Conservation (phyloP, 2,329 filamentous ascomycete species). For the Endocalyx cinctus region DNA sequence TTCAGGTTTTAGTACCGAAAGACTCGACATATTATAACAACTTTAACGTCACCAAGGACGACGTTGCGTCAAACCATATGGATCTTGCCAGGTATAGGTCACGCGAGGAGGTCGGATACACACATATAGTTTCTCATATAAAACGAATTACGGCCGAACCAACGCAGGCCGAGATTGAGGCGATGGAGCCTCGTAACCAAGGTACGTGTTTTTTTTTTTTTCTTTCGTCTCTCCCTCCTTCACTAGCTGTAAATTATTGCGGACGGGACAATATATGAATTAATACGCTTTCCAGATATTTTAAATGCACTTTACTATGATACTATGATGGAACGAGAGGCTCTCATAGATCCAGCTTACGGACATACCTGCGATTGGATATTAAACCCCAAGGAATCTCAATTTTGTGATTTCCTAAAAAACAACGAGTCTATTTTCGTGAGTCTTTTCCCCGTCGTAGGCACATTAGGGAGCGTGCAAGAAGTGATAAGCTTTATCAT, state of each 20-base stretch:
- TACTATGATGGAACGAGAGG: constrained; percentile 26
- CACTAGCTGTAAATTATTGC: too few relatives aligned
- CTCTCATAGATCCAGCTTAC: constrained; percentile 32
- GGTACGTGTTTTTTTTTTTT: constrained; percentile 13
- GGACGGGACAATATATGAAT: too few relatives aligned
- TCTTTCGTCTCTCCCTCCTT: too few relatives aligned
- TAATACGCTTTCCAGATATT: constrained; percentile 19
- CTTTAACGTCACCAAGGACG: constrained; percentile 24
- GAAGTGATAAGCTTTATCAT: too few relatives aligned
- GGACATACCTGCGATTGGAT: constrained; percentile 41
- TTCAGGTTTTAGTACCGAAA: constrained; percentile 24
- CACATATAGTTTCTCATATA: constrained; percentile 20
- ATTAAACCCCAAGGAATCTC: constrained; percentile 22
- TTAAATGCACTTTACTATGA: constrained; percentile 25
- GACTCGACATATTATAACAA: constrained; percentile 20
- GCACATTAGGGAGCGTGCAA: too few relatives aligned
- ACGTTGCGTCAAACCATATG: constrained; percentile 19
- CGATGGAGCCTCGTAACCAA: constrained; percentile 25
- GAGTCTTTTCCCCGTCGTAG: constrained; percentile 7
- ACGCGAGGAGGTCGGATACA: constrained; percentile 20
- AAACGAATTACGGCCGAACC: constrained; percentile 20
- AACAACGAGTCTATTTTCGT: constrained; percentile 20
- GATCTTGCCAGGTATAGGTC: constrained; percentile 22
- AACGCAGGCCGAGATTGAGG: constrained; percentile 19
- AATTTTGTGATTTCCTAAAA: constrained; percentile 16